These are phyloP conservation scores for Echinochloa phyllopogon DNA, from an alignment of 176 grass and related monocot species.

Conservation along the genomic window DNA sequence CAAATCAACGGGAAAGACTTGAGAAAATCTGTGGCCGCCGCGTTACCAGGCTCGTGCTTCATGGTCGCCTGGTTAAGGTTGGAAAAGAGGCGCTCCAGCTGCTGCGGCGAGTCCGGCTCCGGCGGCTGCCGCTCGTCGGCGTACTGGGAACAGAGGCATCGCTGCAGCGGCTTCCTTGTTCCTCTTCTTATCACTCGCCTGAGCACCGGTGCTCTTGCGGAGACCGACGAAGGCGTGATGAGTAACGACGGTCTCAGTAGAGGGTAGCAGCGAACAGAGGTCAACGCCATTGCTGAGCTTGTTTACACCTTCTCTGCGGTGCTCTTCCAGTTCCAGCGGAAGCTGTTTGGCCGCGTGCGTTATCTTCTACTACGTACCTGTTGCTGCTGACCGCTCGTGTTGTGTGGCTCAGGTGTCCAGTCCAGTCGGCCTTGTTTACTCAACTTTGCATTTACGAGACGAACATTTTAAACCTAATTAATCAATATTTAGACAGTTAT, in stretches of 20 bases:
- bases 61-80: slow-evolving; percentile 89
- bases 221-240: background rate
- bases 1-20: background rate
- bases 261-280: slow-evolving; percentile 43
- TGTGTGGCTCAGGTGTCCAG: slow-evolving; percentile 34
- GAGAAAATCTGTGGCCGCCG: background rate
- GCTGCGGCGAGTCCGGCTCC: slow-evolving; percentile 37
- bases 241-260: slow-evolving; percentile 18
- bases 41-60: slow-evolving; percentile 81
- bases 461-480: too few species aligned
- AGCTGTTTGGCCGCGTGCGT: background rate
- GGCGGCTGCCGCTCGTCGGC: slow-evolving; percentile 44
- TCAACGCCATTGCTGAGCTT: slow-evolving; percentile 33
- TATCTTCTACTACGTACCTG: slow-evolving; percentile 23
- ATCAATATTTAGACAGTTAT: too few species aligned
- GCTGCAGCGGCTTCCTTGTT: slow-evolving; percentile 22
- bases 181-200: background rate
- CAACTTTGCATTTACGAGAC: too few species aligned
- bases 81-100: slow-evolving; percentile 83
- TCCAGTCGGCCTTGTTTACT: too few species aligned
- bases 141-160: slow-evolving; percentile 57
- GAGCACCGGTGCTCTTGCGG: background rate
- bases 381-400: slow-evolving; percentile 5
- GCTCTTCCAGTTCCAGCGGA: background rate
- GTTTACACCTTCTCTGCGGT: background rate